Evolutionary conservation across 2,329 filamentous ascomycete species (phyloP).

Genomic region (Colletotrichum filicis): DNA sequence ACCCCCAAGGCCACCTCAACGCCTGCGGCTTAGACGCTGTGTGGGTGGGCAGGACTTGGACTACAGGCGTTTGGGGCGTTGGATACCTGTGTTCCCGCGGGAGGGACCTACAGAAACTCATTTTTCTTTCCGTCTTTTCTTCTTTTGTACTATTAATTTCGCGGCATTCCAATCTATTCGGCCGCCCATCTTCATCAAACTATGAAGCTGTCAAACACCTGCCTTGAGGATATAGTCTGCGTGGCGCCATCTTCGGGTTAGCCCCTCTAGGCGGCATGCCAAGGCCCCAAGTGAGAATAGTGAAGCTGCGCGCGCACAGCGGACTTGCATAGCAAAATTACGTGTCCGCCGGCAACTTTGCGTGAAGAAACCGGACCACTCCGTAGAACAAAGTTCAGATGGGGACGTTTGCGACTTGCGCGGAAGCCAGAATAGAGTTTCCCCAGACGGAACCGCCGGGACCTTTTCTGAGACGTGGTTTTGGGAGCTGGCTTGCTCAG

Average conservation of each 20-base stretch:
- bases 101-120: background rate
- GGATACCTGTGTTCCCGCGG: background rate
- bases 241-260: background rate
- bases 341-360: background rate
- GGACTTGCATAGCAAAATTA: background rate
- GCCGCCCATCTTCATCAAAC: background rate
- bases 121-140: background rate
- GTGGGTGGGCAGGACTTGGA: background rate
- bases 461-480: background rate
- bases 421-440: conserved; percentile 6
- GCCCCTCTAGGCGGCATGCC: background rate
- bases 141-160: background rate
- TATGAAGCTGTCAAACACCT: background rate
- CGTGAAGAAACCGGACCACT: background rate
- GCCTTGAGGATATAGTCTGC: too few species aligned
- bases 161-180: background rate
- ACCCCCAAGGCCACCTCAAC: background rate
- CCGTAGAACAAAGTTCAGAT: background rate
- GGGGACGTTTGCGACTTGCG: background rate
- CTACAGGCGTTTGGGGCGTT: background rate
- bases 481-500: too few species aligned
- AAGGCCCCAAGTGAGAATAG: background rate
- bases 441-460: background rate
- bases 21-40: background rate
- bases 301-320: too few species aligned